Conservation (phyloP, 2,329 filamentous ascomycete genomes). For the Fonsecaea pugnacius region DNA sequence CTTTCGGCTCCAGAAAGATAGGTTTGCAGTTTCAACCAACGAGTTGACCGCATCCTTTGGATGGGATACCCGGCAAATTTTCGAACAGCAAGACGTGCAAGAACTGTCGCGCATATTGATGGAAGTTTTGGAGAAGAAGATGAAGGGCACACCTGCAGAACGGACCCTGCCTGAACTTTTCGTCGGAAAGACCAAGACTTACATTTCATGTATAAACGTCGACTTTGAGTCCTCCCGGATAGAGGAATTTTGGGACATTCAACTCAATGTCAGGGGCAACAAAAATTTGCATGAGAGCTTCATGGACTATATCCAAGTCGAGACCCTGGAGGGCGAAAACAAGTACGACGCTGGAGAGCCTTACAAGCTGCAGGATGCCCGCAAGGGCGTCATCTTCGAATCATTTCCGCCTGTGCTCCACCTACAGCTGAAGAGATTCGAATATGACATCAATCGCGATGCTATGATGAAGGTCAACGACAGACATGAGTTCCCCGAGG, state of each 20-base stretch:
- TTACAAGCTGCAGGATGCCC: conserved; percentile 90
- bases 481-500: conserved; percentile 55
- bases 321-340: conserved; percentile 97
- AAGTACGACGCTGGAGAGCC: conserved; percentile 93
- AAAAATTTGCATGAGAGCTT: conserved; percentile 93
- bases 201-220: conserved; percentile 98
- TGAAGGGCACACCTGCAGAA: conserved; percentile 94
- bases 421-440: conserved; percentile 93
- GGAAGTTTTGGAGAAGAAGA: conserved; percentile 94
- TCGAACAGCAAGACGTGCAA: conserved; percentile 98
- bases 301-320: conserved; percentile 92
- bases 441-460: conserved; percentile 94
- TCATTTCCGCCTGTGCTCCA: conserved; percentile 93
- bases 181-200: conserved; percentile 97
- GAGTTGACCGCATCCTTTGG: conserved; percentile 96
- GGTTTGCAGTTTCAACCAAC: conserved; percentile 80
- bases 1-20: conserved; percentile 89
- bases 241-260: conserved; percentile 99
- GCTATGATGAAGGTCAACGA: conserved; percentile 93
- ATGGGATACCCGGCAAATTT: conserved; percentile 97
- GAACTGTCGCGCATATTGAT: conserved; percentile 95
- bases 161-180: conserved; percentile 89
- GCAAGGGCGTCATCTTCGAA: conserved; percentile 97
- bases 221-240: conserved; percentile 94
- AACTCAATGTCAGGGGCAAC: conserved; percentile 94